Evolutionary conservation across 768 basidiomycete genomes (phyloP).

Genomic region (Agaricus blazei): DNA sequence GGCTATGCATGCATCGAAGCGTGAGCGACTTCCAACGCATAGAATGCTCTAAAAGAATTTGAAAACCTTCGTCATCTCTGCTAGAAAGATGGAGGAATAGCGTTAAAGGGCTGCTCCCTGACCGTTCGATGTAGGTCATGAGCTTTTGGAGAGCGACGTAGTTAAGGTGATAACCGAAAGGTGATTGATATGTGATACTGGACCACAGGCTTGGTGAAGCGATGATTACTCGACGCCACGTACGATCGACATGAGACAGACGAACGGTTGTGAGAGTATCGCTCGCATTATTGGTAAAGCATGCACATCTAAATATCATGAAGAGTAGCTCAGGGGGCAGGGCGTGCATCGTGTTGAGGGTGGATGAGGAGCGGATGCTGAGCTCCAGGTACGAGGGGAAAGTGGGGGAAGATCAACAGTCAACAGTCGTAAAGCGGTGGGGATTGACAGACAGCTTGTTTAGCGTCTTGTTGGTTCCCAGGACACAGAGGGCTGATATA

Average conservation of each 20-base stretch:
- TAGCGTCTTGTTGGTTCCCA: conserved; percentile 5
- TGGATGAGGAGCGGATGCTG: not conserved
- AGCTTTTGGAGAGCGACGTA: conserved; percentile 7
- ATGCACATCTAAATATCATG: conserved; percentile 10
- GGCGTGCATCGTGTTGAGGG: not conserved
- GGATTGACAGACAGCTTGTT: not conserved
- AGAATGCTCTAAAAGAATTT: conserved; percentile 8
- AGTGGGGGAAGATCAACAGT: not conserved
- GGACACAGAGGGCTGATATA: not conserved
- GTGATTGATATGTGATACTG: conserved; percentile 8
- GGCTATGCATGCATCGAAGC: conserved; percentile 2
- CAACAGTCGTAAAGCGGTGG: not conserved
- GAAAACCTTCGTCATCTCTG: conserved; percentile 7
- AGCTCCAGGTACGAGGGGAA: not conserved
- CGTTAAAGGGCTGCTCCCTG: not conserved
- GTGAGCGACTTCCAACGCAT: conserved; percentile 5
- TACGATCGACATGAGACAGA: conserved; percentile 8
- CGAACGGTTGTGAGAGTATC: conserved; percentile 6
- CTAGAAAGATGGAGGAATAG: conserved; percentile 4
- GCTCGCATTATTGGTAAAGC: not conserved
- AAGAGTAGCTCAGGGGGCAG: conserved; percentile 10
- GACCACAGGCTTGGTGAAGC: conserved; percentile 10
- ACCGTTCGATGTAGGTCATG: conserved; percentile 10
- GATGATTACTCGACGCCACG: conserved; percentile 9
- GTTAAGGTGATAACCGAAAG: conserved; percentile 8